These are phyloP conservation scores for Penicillium dipodomyicola DNA, from an alignment of 495 filamentous ascomycete genomes.

Conservation along the genomic window DNA sequence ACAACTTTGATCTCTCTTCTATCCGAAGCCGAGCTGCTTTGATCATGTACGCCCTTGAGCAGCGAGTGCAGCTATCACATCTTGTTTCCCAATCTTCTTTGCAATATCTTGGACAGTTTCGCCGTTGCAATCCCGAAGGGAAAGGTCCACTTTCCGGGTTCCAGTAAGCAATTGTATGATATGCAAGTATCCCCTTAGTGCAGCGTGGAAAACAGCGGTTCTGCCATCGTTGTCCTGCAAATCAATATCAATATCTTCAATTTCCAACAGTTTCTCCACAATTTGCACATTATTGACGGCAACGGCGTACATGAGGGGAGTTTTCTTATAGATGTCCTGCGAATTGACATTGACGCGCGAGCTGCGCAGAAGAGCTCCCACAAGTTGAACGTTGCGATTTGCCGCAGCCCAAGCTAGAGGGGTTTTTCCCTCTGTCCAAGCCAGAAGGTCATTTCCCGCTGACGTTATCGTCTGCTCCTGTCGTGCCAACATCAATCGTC, in stretches of 20 bases:
- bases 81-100: not conserved
- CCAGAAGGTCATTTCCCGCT: not conserved
- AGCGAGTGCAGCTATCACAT: not conserved
- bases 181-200: not conserved
- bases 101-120: not conserved
- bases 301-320: not conserved
- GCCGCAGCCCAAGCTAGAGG: not conserved
- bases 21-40: too few species aligned
- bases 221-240: not conserved
- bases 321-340: not conserved
- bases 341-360: slow-evolving; percentile 1
- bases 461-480: slow-evolving; percentile 62
- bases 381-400: not conserved
- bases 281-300: not conserved
- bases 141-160: not conserved
- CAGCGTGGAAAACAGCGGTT: not conserved
- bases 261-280: not conserved
- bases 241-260: not conserved
- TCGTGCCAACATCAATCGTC: slow-evolving; percentile 90
- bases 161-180: not conserved
- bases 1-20: too few species aligned
- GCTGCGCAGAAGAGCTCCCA: not conserved
- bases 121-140: not conserved
- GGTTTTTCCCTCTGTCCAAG: not conserved
- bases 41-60: not conserved